Base-by-base conservation (phyloP, 352 stramenopile genomes). In the Thraustotheca clavata region DNA sequence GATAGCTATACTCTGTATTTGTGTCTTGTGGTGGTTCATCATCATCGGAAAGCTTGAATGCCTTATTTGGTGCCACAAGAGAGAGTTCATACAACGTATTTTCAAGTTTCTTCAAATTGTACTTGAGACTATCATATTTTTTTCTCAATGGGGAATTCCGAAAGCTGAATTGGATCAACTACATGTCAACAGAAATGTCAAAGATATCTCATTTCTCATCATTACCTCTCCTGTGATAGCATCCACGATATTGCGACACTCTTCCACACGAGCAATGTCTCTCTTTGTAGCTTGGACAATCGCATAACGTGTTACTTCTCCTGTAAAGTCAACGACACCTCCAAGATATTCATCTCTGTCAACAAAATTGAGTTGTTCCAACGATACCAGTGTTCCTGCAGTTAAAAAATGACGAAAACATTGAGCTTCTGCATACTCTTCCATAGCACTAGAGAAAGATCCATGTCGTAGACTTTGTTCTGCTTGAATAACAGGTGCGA, bases 71-170 rank as follows among this genome's bases (percentile, higher is more conserved):
- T 39, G 78, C 83, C 40, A 91, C 77, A 35, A 98, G 75, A 34
- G 86, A 94, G 27, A 98, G 71, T 71, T 98, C 94, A 69, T 98
- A 98, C 43, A 97, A 61, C 11, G 96, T 83, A 36, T 97, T 97
- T 79, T 98, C 92, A 5, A 97, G 76, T 26, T 94, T 93, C 57
- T 93, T 94, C 29, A 98, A 57, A 18, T 92, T 92, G 79, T 98
- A 98, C 73, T 98, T 98, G 63, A 96, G 78, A 22, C 89, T 83
- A 72, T 98, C 94, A 60, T 95, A 98, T 69, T 97, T 97, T 49
- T 90, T 88, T 33, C 94, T 80, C 39, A 98, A 55, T 14, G 81
- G 76, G 0, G 92, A 91, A 69, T 98, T 98, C 36, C 92, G 79
- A 67, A 98, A 98, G 70, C 98, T 92, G 63, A 98, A 98, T 75